Percentiles rank a stretch among this genome's conserved stretches.
phyloP scores from a whole-genome alignment of 179 eudicot species.

The Silene coronaria region DNA sequence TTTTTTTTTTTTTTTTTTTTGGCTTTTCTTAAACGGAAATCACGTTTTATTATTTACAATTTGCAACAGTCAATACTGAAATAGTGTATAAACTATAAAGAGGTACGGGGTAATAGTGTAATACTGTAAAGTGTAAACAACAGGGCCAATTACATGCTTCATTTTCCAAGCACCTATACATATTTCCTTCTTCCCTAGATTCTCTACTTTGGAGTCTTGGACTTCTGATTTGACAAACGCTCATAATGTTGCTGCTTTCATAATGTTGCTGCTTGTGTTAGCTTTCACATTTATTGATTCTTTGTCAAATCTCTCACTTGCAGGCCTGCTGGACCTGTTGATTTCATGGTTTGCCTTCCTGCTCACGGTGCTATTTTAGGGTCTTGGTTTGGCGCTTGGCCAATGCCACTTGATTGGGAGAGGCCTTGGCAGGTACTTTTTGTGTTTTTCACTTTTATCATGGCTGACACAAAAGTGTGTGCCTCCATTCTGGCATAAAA shows the following conservation, averaged over 20 bases:
- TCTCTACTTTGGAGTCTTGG: not conserved
- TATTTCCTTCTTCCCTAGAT: not conserved
- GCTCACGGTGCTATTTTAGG: constrained; percentile 86
- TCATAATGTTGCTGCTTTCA: constrained; percentile 13
- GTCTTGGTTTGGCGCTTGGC: constrained; percentile 99
- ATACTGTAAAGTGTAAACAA: not conserved
- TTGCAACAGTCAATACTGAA: not conserved
- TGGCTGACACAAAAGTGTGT: not conserved
- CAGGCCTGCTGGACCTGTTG: constrained; percentile 60
- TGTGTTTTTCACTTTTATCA: not conserved
- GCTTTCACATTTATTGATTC: not conserved
- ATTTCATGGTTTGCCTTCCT: constrained; percentile 70
- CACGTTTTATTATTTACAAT: not conserved
- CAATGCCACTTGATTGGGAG: constrained; percentile 99
- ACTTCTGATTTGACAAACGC: not conserved
- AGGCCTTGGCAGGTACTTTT: constrained; percentile 86
- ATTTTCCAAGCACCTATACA: not conserved
- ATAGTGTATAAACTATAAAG: not conserved
- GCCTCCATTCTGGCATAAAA: not conserved
- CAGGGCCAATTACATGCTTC: not conserved
- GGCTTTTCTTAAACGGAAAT: not conserved
- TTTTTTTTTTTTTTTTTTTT: not conserved
- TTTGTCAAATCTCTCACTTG: constrained; percentile 12
- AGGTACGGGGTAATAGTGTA: too few species aligned
- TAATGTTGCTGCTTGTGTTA: not conserved